Conservation (phyloP, 495 filamentous ascomycete genomes). For the Melanomma pulvis-pyrius region DNA sequence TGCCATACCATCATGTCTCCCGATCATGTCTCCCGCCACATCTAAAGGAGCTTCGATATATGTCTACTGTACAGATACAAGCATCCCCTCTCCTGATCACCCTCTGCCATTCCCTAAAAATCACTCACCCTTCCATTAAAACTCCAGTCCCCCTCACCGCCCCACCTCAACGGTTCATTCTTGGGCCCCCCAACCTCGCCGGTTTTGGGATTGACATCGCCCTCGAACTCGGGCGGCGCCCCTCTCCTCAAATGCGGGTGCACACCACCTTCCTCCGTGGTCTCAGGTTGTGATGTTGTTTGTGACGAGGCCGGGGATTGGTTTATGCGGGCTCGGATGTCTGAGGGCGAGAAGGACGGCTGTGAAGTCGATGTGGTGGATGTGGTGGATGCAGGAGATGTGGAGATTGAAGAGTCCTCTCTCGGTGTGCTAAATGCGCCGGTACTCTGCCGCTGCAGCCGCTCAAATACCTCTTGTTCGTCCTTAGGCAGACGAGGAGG, state of each 20-base stretch:
- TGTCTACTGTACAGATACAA: neutral
- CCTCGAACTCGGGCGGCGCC: constrained; percentile 88
- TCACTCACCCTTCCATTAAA: constrained; percentile 95
- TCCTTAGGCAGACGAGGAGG: constrained; percentile 83
- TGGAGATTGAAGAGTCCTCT: neutral
- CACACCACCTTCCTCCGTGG: constrained; percentile 53
- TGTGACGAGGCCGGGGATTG: constrained; percentile 44
- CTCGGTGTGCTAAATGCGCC: constrained; percentile 72
- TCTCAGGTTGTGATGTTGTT: neutral
- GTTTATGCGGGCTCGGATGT: constrained; percentile 39
- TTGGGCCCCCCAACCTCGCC: constrained; percentile 97
- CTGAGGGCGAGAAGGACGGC: constrained; percentile 9
- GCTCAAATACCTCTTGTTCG: constrained; percentile 91
- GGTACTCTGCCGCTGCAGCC: constrained; percentile 72
- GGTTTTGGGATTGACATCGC: constrained; percentile 88
- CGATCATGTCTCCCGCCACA: no score
- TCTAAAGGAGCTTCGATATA: no score
- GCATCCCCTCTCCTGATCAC: neutral
- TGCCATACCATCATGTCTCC: no score
- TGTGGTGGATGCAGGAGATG: neutral
- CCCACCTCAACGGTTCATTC: constrained; percentile 95
- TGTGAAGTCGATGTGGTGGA: constrained; percentile 6
- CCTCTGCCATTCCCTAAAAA: constrained; percentile 59
- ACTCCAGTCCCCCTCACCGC: constrained; percentile 81
- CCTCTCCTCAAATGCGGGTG: constrained; percentile 74